A percentile compares a stretch with the other conserved stretches of the same genome.
These are phyloP conservation scores for Astrothelium subdiscretum DNA, from an alignment of 495 filamentous ascomycete genomes.

Conservation along the genomic window DNA sequence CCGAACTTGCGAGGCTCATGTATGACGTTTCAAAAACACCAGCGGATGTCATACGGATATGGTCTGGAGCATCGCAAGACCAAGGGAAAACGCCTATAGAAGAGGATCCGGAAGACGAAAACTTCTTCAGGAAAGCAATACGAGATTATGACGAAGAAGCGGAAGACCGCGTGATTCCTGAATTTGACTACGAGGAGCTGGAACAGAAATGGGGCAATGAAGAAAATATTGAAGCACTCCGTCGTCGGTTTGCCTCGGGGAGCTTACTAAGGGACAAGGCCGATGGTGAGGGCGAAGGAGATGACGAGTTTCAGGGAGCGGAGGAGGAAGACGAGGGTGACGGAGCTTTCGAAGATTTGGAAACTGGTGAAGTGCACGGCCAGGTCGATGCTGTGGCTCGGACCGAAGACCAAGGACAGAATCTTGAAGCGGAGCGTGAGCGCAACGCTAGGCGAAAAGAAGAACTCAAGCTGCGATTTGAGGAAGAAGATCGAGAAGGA, in stretches of 20 bases:
- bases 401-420: slow-evolving; percentile 29
- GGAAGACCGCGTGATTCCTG: slow-evolving; percentile 68
- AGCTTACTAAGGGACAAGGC: slow-evolving; percentile 32
- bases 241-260: slow-evolving; percentile 60
- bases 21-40: slow-evolving; percentile 75
- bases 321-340: slow-evolving; percentile 55
- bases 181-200: slow-evolving; percentile 67
- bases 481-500: slow-evolving; percentile 92
- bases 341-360: slow-evolving; percentile 81
- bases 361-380: slow-evolving; percentile 54
- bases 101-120: slow-evolving; percentile 50
- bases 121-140: slow-evolving; percentile 73
- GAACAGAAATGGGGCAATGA: slow-evolving; percentile 75
- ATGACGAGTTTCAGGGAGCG: slow-evolving; percentile 36
- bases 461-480: slow-evolving; percentile 85
- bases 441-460: slow-evolving; percentile 86
- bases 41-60: slow-evolving; percentile 59
- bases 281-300: slow-evolving; percentile 25
- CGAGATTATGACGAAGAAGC: slow-evolving; percentile 48
- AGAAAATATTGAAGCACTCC: slow-evolving; percentile 62
- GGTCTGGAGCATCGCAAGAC: slow-evolving; percentile 55
- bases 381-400: slow-evolving; percentile 32
- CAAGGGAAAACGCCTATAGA: slow-evolving; percentile 32
- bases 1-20: slow-evolving; percentile 73
- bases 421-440: slow-evolving; percentile 73